Evolutionary conservation across 768 basidiomycete genomes (phyloP).

Genomic region (Amanita phalloides): DNA sequence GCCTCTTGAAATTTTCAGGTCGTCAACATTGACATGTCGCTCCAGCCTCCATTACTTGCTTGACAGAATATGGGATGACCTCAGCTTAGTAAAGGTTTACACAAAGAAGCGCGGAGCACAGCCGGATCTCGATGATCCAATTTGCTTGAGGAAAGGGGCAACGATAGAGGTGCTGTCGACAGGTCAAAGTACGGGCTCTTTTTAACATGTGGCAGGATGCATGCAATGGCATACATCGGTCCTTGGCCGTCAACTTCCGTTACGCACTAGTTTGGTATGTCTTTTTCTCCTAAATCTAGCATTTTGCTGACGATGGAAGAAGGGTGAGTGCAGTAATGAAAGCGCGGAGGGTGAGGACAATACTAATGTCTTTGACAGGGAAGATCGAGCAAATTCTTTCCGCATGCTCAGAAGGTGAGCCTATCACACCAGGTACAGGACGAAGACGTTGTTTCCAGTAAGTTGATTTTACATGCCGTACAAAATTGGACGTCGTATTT

Average conservation of each 20-base stretch:
- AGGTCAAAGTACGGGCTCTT: background rate
- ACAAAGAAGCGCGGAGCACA: slow-evolving; percentile 96
- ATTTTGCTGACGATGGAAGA: background rate
- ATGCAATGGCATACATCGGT: slow-evolving; percentile 88
- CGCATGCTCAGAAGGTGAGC: slow-evolving; percentile 92
- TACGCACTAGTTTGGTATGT: slow-evolving; percentile 89
- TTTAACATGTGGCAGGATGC: slow-evolving; percentile 42
- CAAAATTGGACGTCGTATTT: background rate
- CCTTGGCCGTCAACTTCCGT: slow-evolving; percentile 83
- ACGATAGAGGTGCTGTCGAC: slow-evolving; percentile 64
- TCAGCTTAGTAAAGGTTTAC: slow-evolving; percentile 84
- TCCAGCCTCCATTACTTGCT: slow-evolving; percentile 61
- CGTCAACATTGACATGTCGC: slow-evolving; percentile 2
- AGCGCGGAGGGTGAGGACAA: background rate
- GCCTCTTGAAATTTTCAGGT: background rate
- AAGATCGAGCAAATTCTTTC: slow-evolving; percentile 87
- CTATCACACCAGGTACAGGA: slow-evolving; percentile 75
- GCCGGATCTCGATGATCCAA: slow-evolving; percentile 86
- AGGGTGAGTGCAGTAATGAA: background rate
- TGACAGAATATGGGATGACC: slow-evolving; percentile 69
- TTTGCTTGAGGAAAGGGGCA: slow-evolving; percentile 84
- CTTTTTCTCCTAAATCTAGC: background rate
- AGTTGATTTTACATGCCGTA: slow-evolving; percentile 17
- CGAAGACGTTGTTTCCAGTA: slow-evolving; percentile 85
- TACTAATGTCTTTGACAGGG: slow-evolving; percentile 36